Evolutionary conservation across 1,139 yeast genomes (phyloP).

Genomic region (Candida sanyaensis): DNA sequence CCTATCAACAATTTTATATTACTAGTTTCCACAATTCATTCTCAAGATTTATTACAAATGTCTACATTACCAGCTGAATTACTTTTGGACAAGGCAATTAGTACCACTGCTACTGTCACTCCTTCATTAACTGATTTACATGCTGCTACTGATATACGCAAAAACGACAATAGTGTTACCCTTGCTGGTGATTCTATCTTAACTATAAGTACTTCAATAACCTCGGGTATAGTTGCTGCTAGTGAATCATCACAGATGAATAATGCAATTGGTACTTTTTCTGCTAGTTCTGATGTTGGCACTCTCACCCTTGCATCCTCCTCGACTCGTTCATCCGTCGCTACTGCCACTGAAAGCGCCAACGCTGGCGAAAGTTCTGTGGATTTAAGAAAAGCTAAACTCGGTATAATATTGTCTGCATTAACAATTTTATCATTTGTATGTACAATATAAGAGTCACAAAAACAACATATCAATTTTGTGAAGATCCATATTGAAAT

Average conservation of each 20-base stretch:
- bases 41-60: not conserved
- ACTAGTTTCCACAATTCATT: not conserved
- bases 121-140: constrained; percentile 14
- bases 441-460: not conserved
- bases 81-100: constrained; percentile 4
- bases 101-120: constrained; percentile 10
- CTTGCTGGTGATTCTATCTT: not conserved
- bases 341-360: not conserved
- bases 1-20: no score
- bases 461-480: not conserved
- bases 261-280: constrained; percentile 10
- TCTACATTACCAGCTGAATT: constrained; percentile 6
- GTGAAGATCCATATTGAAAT: not conserved
- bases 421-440: constrained; percentile 6
- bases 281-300: constrained; percentile 13
- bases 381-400: constrained; percentile 5
- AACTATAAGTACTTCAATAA: not conserved
- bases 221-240: constrained; percentile 7
- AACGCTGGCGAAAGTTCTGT: not conserved
- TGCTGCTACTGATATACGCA: constrained; percentile 8
- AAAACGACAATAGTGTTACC: constrained; percentile 6
- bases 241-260: constrained; percentile 7
- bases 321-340: not conserved
- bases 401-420: constrained; percentile 4
- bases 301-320: constrained; percentile 9